Percentiles rank a stretch among this genome's conserved stretches.
Conservation (phyloP, 2,329 filamentous ascomycete genomes). For the Pseudocercospora macadamiae region DNA sequence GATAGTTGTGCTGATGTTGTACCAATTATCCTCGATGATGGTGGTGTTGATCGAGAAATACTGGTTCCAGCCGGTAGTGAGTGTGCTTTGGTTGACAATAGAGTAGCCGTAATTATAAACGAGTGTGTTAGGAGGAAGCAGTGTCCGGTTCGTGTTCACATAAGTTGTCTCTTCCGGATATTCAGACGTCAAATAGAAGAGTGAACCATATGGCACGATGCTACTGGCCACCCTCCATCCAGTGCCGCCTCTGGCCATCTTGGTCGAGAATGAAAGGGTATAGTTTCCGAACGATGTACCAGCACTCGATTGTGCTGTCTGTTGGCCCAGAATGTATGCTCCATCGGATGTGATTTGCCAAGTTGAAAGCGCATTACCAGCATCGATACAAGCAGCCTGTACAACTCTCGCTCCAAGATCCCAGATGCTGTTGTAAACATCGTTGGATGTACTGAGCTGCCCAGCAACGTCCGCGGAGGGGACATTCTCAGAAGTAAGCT, state of each 20-base stretch:
- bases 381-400: slow-evolving; percentile 43
- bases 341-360: slow-evolving; percentile 43
- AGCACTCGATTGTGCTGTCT: slow-evolving; percentile 35
- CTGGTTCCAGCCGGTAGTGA: slow-evolving; percentile 34
- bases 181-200: slow-evolving; percentile 35
- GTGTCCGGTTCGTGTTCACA: slow-evolving; percentile 41
- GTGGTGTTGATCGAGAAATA: slow-evolving; percentile 33
- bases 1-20: slow-evolving; percentile 42
- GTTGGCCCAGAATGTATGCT: slow-evolving; percentile 40
- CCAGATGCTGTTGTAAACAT: slow-evolving; percentile 42
- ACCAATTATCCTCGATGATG: slow-evolving; percentile 43
- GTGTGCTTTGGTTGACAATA: slow-evolving; percentile 43
- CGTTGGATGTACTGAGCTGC: slow-evolving; percentile 37
- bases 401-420: slow-evolving; percentile 42
- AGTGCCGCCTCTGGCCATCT: slow-evolving; percentile 43
- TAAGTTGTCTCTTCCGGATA: slow-evolving; percentile 32
- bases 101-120: slow-evolving; percentile 40
- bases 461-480: slow-evolving; percentile 35
- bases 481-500: slow-evolving; percentile 33
- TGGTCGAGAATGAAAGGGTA: slow-evolving; percentile 43
- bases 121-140: slow-evolving; percentile 42
- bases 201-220: slow-evolving; percentile 21
- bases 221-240: slow-evolving; percentile 43
- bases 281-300: slow-evolving; percentile 39
- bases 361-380: slow-evolving; percentile 41